A percentile compares a stretch with the other conserved stretches of the same genome.
Conservation (phyloP, 441 rosid genomes). For the Gossypium schwendimanii region DNA sequence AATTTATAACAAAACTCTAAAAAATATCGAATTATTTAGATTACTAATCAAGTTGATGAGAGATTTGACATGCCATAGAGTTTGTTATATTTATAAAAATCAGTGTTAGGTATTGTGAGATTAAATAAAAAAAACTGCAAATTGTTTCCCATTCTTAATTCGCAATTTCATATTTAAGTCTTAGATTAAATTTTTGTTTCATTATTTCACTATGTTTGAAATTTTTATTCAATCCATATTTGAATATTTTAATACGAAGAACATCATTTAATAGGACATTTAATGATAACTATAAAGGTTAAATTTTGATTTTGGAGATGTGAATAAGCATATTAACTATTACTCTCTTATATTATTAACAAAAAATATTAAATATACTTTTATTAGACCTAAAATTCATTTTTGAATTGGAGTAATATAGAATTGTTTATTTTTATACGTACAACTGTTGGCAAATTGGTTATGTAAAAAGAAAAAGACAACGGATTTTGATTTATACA, state of each 20-base stretch:
- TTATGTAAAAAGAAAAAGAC: background rate
- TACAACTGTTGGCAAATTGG: too few relatives aligned
- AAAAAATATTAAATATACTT: too few relatives aligned
- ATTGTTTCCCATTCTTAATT: background rate
- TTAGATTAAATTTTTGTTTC: background rate
- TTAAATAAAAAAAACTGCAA: background rate
- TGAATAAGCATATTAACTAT: too few relatives aligned
- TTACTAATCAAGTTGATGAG: background rate
- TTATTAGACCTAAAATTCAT: too few relatives aligned
- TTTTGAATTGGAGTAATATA: background rate
- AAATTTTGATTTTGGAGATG: too few relatives aligned
- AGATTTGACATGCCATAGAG: background rate
- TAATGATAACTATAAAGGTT: too few relatives aligned
- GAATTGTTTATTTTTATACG: background rate
- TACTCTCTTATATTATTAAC: too few relatives aligned
- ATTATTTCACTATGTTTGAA: background rate
- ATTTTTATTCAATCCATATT: too few relatives aligned
- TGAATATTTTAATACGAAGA: too few relatives aligned
- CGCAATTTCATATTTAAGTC: too few relatives aligned
- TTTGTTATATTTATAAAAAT: background rate
- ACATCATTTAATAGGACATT: too few relatives aligned
- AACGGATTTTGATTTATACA: constrained; percentile 18
- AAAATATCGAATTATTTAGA: background rate
- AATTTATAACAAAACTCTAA: too few relatives aligned
- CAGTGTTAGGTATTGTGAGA: background rate